Conservation (phyloP, 352 stramenopile species). For the Globisporangium apiculatum region DNA sequence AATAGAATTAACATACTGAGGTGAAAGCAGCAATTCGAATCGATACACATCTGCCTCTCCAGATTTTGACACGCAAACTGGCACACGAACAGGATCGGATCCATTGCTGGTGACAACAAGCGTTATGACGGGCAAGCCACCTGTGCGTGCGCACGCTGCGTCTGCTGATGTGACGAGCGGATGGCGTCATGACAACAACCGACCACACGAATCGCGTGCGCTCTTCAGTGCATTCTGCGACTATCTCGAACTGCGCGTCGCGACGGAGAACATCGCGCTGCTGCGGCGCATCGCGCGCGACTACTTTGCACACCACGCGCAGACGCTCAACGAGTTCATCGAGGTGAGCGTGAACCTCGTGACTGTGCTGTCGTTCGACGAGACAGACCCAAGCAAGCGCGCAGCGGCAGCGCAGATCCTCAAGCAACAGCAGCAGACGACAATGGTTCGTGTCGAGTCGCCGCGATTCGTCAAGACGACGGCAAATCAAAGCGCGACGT, state of each 20-base stretch:
- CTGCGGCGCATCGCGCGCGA: slow-evolving; percentile 23
- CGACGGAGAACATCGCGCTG: slow-evolving; percentile 20
- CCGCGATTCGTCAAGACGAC: not conserved
- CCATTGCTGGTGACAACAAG: too few species aligned
- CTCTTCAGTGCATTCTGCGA: slow-evolving; percentile 16
- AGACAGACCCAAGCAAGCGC: not conserved
- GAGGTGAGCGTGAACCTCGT: slow-evolving; percentile 25
- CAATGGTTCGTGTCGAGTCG: not conserved
- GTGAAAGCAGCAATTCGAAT: too few species aligned
- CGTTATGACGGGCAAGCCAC: too few species aligned
- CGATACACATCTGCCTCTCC: too few species aligned
- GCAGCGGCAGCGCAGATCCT: slow-evolving; percentile 15
- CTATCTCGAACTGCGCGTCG: slow-evolving; percentile 24
- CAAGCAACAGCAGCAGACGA: slow-evolving; percentile 23
- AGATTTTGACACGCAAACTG: too few species aligned
- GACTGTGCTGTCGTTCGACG: slow-evolving; percentile 18
- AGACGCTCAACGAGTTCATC: slow-evolving; percentile 27
- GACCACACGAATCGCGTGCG: not conserved
- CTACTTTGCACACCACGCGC: slow-evolving; percentile 18
- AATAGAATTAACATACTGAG: too few species aligned
- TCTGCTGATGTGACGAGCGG: too few species aligned
- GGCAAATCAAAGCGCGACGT: not conserved
- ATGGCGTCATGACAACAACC: not conserved
- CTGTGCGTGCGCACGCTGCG: too few species aligned
- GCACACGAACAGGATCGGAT: too few species aligned